These are phyloP conservation scores for Guadua angustifolia DNA, from an alignment of 176 grass and related monocot genomes.

Conservation along the genomic window DNA sequence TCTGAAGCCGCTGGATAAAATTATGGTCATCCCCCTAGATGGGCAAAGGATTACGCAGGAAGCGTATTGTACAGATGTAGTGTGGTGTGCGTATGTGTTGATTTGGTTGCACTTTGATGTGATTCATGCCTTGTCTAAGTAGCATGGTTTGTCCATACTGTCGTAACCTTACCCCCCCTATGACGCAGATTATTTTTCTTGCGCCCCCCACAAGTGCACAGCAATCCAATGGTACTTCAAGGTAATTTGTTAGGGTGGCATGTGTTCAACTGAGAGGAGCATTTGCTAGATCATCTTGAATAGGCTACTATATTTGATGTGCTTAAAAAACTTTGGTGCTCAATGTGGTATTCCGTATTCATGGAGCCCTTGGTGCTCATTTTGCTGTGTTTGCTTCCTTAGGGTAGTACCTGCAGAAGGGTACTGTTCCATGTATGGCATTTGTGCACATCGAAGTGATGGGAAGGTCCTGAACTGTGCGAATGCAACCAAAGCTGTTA, in stretches of 20 bases:
- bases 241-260: conserved; percentile 57
- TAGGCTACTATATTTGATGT: conserved; percentile 32
- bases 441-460: conserved; percentile 80
- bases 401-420: conserved; percentile 78
- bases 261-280: conserved; percentile 20
- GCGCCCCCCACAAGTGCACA: conserved; percentile 55
- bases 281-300: conserved; percentile 27
- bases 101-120: conserved; percentile 37
- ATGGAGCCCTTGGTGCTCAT: conserved; percentile 28
- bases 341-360: conserved; percentile 28
- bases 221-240: conserved; percentile 65
- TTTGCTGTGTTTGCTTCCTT: conserved; percentile 32
- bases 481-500: conserved; percentile 80
- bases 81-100: conserved; percentile 18
- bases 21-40: background rate
- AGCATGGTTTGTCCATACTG: conserved; percentile 24
- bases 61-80: conserved; percentile 29
- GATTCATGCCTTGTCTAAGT: conserved; percentile 24
- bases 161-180: conserved; percentile 7
- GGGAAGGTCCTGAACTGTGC: conserved; percentile 86
- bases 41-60: background rate
- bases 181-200: conserved; percentile 62
- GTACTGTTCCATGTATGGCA: conserved; percentile 90
- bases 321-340: conserved; percentile 30
- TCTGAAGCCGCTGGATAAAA: conserved; percentile 7